Base-by-base conservation (phyloP, 1,284 basidiomycete genomes). In the Ceratobasidium sp. region DNA sequence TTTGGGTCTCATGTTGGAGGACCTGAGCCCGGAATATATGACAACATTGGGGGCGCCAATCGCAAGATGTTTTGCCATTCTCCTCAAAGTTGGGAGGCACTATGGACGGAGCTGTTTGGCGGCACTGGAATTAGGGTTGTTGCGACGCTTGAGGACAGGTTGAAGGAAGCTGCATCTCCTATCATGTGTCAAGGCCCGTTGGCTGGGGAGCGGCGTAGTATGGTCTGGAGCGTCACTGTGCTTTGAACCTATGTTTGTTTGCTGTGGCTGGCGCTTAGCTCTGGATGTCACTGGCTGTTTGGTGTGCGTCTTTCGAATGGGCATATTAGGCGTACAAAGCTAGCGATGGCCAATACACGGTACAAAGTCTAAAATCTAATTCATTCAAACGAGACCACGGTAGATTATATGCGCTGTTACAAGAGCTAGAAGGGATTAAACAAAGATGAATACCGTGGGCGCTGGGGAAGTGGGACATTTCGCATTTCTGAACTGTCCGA, bases 11-110 rank as follows among this genome's bases (percentile, higher is more conserved):
- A 76, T 32, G 53, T 65, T 16, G 73, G 55, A 2, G 72, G 53
- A 34, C 52, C 81, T 0, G 75, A 78, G 55, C 79, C 81, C 0
- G 82, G 82, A 21, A 57, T 69, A 39, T 46, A 69, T 52, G 46
- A 39, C 26, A 50, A 50, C 21, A 65, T 65, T 53, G 65, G 52
- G 0, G 65, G 39, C n/a, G 23, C 50, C 5, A 39, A 55, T 16
- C 52, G 52, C 16, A 50, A 57, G 39, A 57, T 69, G 52, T 69
- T 69, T 30, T 69, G 65, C 26, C 65, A 69, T 21, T 69, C 65
- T 14, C 65, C 52, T 0, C 32, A 69, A 57, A 69, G 52, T 9
- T 69, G 65, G 65, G 39, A 36, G 39, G 12, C 21, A 23, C n/a
- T 69, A 30, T 69, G 65, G 65, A 55, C 26, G 46, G 65, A 57